phyloP scores from a whole-genome alignment of 768 basidiomycete species.

The Flagelloscypha sp. region DNA sequence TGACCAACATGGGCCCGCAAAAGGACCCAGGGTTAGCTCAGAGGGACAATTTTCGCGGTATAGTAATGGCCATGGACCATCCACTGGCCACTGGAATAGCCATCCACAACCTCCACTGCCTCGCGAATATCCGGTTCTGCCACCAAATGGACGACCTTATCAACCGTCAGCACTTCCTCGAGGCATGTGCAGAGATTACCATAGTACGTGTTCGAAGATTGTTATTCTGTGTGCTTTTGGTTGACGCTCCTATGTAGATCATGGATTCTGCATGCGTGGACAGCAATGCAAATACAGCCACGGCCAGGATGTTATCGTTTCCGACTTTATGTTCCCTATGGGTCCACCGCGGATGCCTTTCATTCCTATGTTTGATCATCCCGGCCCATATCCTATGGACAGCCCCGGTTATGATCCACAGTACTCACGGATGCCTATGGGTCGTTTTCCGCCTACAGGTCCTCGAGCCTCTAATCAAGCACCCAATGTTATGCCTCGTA shows the following conservation, averaged over 20 bases:
- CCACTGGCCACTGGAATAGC: slow-evolving; percentile 36
- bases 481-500: slow-evolving; percentile 48
- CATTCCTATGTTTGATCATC: slow-evolving; percentile 59
- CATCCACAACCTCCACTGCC: slow-evolving; percentile 24
- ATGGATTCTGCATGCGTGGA: slow-evolving; percentile 86
- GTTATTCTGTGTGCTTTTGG: slow-evolving; percentile 3
- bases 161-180: slow-evolving; percentile 65
- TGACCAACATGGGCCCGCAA: slow-evolving; percentile 51
- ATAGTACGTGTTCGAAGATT: slow-evolving; percentile 53
- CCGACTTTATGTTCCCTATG: slow-evolving; percentile 58
- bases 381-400: slow-evolving; percentile 48
- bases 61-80: slow-evolving; percentile 32
- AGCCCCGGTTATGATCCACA: slow-evolving; percentile 67
- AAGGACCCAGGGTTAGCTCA: slow-evolving; percentile 59
- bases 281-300: slow-evolving; percentile 88
- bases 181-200: slow-evolving; percentile 85
- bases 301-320: slow-evolving; percentile 79
- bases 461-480: too few relatives aligned
- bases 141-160: slow-evolving; percentile 37
- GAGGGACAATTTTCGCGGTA: slow-evolving; percentile 67
- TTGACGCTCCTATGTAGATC: slow-evolving; percentile 42
- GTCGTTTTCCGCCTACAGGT: too few relatives aligned
- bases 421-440: slow-evolving; percentile 76
- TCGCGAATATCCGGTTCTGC: slow-evolving; percentile 28
- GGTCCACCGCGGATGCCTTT: slow-evolving; percentile 44